phyloP scores from a whole-genome alignment of 345 rosid genomes.

The Hibiscus mutabilis region DNA sequence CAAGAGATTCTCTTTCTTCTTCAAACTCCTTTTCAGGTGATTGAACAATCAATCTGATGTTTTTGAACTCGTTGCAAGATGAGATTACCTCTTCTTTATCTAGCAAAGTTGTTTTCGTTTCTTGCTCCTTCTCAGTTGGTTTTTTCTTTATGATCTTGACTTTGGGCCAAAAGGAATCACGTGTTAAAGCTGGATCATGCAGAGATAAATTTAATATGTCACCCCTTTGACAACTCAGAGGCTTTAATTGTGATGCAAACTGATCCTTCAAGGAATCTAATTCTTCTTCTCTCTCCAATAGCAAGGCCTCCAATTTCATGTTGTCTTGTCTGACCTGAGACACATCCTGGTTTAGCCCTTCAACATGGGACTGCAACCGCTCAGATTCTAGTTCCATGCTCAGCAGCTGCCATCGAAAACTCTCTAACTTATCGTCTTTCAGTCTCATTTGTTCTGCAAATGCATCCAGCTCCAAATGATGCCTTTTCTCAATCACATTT shows the following conservation, averaged over 20 bases:
- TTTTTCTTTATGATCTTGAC: constrained; percentile 34
- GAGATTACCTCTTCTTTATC: constrained; percentile 28
- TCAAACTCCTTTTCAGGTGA: constrained; percentile 54
- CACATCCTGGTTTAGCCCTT: constrained; percentile 50
- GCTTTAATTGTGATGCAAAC: constrained; percentile 24
- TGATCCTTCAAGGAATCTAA: constrained; percentile 38
- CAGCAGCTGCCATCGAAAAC: constrained; percentile 56
- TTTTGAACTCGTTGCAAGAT: constrained; percentile 8
- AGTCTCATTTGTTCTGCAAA: constrained; percentile 68
- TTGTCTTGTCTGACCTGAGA: constrained; percentile 51
- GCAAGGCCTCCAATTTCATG: constrained; percentile 43
- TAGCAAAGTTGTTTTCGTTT: constrained; percentile 13
- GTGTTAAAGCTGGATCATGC: constrained; percentile 24
- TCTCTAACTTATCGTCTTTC: constrained; percentile 78
- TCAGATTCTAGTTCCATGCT: constrained; percentile 77
- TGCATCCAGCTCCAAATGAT: constrained; percentile 59
- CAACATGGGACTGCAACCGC: constrained; percentile 54
- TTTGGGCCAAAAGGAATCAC: constrained; percentile 27
- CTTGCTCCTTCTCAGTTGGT: constrained; percentile 30
- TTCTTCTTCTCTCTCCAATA: constrained; percentile 48
- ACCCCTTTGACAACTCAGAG: constrained; percentile 25
- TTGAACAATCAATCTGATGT: constrained; percentile 22
- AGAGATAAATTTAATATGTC: constrained; percentile 20
- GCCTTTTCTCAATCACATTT: constrained; percentile 47
- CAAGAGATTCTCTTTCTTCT: constrained; percentile 27